A percentile compares a stretch with the other conserved stretches of the same genome.
Conservation (phyloP, 2,329 filamentous ascomycete species). For the Nothopassalora personata region DNA sequence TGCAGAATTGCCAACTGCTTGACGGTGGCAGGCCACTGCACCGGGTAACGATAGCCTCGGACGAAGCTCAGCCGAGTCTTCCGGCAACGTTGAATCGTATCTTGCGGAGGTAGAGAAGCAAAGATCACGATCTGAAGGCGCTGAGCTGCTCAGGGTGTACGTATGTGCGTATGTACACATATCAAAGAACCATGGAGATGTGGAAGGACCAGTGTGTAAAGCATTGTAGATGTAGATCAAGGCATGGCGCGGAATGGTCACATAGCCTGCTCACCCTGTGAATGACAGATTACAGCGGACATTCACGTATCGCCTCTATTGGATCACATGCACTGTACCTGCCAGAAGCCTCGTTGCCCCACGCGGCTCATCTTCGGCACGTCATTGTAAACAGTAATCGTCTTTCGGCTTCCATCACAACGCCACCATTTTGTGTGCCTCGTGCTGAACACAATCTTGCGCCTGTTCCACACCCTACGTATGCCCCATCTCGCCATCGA, state of each 20-base stretch:
- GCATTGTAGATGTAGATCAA: not conserved
- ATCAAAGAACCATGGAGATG: not conserved
- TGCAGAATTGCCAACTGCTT: slow-evolving; percentile 24
- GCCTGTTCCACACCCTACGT: not conserved
- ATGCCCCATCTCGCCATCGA: not conserved
- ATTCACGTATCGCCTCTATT: not conserved
- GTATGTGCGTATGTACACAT: not conserved
- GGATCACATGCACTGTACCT: not conserved
- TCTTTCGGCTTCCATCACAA: not conserved
- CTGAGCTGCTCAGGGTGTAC: not conserved
- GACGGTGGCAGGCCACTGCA: slow-evolving; percentile 20
- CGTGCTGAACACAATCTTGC: not conserved
- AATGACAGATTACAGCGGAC: not conserved
- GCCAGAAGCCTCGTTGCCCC: not conserved
- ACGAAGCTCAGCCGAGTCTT: not conserved
- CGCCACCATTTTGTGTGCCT: not conserved
- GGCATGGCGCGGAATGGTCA: too few relatives aligned
- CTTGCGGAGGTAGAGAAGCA: not conserved
- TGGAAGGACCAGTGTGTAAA: not conserved
- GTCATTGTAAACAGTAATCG: not conserved
- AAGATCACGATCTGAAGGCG: not conserved
- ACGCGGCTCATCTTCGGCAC: not conserved
- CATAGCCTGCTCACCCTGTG: too few relatives aligned
- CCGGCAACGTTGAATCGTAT: not conserved
- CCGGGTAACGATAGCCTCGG: not conserved